phyloP scores from a whole-genome alignment of 306 rosid species.

The Corylus americana region DNA sequence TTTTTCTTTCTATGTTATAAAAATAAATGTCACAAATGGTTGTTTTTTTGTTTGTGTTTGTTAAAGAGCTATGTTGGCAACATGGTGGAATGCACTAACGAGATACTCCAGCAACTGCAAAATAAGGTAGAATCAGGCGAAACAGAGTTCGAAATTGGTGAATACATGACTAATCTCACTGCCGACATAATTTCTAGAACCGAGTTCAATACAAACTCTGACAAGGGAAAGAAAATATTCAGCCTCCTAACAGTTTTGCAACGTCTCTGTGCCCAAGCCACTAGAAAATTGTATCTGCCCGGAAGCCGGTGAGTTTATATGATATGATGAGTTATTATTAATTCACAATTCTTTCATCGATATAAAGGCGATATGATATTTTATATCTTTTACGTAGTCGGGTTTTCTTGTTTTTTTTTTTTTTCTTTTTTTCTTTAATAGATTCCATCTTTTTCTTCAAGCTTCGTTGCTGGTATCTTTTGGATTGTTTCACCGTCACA shows the following conservation, averaged over 20 bases:
- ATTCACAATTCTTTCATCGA: too few species aligned
- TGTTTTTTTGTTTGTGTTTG: not conserved
- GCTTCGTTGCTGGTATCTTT: not conserved
- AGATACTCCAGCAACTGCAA: constrained; percentile 64
- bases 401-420: not conserved
- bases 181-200: constrained; percentile 89
- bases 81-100: constrained; percentile 93
- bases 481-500: not conserved
- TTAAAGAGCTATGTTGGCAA: constrained; percentile 77
- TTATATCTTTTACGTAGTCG: not conserved
- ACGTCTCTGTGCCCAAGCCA: constrained; percentile 79
- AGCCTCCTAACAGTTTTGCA: constrained; percentile 65
- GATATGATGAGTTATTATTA: too few species aligned
- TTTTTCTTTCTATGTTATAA: not conserved
- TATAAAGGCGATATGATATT: too few species aligned
- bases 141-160: constrained; percentile 73
- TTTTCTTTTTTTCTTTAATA: constrained; percentile 14
- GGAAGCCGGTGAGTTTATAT: constrained; percentile 72
- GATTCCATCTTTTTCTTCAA: constrained; percentile 21
- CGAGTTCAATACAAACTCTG: constrained; percentile 69
- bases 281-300: constrained; percentile 75
- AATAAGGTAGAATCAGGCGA: constrained; percentile 43
- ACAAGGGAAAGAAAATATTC: constrained; percentile 82
- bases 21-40: constrained; percentile 12
- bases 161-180: constrained; percentile 66